These are phyloP conservation scores for Aphanomyces astaci DNA, from an alignment of 352 stramenopile genomes.

Conservation along the genomic window DNA sequence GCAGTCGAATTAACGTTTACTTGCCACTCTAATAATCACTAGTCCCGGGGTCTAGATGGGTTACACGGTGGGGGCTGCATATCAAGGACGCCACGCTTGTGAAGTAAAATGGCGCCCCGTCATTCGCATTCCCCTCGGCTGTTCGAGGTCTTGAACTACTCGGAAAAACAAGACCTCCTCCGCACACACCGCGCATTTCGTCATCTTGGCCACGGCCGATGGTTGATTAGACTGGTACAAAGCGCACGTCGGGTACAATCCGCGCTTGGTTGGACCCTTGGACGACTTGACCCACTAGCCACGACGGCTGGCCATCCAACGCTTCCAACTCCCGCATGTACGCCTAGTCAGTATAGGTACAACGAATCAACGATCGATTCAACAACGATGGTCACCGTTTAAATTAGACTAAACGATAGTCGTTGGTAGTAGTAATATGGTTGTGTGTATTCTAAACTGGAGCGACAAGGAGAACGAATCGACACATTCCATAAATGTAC, in stretches of 20 bases:
- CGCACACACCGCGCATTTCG: not conserved
- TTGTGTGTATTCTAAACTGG: no score
- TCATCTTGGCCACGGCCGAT: not conserved
- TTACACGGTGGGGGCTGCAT: conserved; percentile 1
- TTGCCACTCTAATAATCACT: no score
- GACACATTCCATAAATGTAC: no score
- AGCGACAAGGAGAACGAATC: no score
- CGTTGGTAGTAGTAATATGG: no score
- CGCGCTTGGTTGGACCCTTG: conserved; percentile 53
- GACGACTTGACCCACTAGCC: conserved; percentile 90
- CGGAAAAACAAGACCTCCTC: conserved; percentile 1
- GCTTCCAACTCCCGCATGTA: conserved; percentile 85
- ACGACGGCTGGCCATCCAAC: conserved; percentile 82
- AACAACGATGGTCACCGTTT: no score
- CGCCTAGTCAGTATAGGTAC: no score
- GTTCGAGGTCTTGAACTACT: conserved; percentile 11
- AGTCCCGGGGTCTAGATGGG: no score
- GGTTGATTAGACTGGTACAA: conserved; percentile 40
- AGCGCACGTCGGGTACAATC: conserved; percentile 43
- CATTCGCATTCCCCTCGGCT: conserved; percentile 2
- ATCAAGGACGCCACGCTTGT: conserved; percentile 1
- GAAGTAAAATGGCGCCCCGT: conserved; percentile 1
- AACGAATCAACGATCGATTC: no score
- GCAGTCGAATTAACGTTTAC: no score
- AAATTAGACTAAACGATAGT: no score